Conservation (phyloP, 257 asterid species). For the Scutellaria minor region DNA sequence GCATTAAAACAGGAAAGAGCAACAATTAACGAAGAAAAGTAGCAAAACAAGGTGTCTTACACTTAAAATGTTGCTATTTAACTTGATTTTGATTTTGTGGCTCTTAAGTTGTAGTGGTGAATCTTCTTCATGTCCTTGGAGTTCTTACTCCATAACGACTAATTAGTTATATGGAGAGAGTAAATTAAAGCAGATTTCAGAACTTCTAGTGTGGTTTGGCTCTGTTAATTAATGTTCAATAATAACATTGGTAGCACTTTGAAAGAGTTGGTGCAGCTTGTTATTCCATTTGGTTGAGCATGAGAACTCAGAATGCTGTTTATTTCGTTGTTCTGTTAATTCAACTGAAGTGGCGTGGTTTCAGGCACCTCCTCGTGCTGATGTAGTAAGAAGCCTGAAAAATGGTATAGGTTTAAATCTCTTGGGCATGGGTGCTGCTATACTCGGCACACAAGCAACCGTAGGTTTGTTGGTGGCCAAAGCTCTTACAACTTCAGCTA, state of each 20-base stretch:
- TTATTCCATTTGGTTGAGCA: too few relatives aligned
- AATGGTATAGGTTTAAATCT: constrained; percentile 81
- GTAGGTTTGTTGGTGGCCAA: constrained; percentile 95
- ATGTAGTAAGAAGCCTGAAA: constrained; percentile 81
- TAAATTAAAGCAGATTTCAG: constrained; percentile 15
- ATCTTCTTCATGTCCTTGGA: not conserved
- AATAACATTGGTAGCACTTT: not conserved
- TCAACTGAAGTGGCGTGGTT: constrained; percentile 18
- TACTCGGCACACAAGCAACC: constrained; percentile 96
- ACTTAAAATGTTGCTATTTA: not conserved
- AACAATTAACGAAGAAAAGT: not conserved
- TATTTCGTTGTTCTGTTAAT: too few relatives aligned
- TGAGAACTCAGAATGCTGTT: too few relatives aligned
- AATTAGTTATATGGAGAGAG: not conserved
- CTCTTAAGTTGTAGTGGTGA: constrained; percentile 10
- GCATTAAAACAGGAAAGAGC: not conserved
- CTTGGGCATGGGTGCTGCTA: constrained; percentile 93
- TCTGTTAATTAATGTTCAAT: constrained; percentile 20
- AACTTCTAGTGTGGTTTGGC: not conserved
- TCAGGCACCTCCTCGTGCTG: constrained; percentile 99
- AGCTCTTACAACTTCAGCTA: constrained; percentile 92
- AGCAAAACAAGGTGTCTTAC: constrained; percentile 3
- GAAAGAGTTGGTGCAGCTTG: too few relatives aligned
- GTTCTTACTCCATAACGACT: not conserved
- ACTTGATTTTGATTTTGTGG: constrained; percentile 7